phyloP scores from a whole-genome alignment of 805 yeast species.

The Candida boleticola region DNA sequence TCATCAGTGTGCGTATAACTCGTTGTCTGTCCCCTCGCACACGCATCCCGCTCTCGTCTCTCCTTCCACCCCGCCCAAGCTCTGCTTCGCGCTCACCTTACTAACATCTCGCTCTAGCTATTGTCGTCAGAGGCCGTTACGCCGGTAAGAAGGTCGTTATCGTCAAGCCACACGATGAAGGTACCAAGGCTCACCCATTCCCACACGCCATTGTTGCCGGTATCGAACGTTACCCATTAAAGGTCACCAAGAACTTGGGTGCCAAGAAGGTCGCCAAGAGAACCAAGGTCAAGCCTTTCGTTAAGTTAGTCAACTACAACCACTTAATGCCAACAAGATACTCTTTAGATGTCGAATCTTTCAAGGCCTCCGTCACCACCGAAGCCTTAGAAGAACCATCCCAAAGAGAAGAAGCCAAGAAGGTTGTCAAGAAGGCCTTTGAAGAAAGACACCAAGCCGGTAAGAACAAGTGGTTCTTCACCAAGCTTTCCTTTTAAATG shows the following conservation, averaged over 20 bases:
- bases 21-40: too few relatives aligned
- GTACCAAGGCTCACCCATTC: conserved; percentile 97
- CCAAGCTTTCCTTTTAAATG: conserved; percentile 86
- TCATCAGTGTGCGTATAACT: too few relatives aligned
- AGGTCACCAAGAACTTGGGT: conserved; percentile 92
- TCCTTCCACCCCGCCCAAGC: too few relatives aligned
- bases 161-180: conserved; percentile 97
- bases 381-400: conserved; percentile 97
- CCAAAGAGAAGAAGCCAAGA: conserved; percentile 98
- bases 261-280: conserved; percentile 96
- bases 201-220: conserved; percentile 99
- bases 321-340: conserved; percentile 99
- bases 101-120: too few relatives aligned
- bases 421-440: conserved; percentile 97
- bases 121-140: conserved; percentile 99
- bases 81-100: too few relatives aligned
- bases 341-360: conserved; percentile 93
- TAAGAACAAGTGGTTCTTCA: conserved; percentile 99
- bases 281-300: conserved; percentile 98
- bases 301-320: conserved; percentile 99
- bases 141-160: conserved; percentile 99
- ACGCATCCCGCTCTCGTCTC: too few relatives aligned
- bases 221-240: conserved; percentile 97
- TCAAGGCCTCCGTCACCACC: conserved; percentile 86
- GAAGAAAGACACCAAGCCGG: conserved; percentile 99